phyloP scores from a whole-genome alignment of 1,139 yeast genomes.

The Suhomyces wounanorum region DNA sequence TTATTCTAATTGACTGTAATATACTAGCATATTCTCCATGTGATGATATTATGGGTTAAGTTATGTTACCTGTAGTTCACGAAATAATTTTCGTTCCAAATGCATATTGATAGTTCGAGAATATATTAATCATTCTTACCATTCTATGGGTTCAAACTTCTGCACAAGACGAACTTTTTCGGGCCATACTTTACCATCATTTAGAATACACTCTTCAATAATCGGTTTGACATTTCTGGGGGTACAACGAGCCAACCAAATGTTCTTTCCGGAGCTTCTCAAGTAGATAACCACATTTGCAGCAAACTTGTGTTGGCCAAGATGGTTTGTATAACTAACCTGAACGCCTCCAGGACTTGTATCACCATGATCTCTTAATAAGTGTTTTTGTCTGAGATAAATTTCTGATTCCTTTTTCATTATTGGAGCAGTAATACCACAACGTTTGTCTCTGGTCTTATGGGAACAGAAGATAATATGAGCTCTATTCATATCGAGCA shows the following conservation, averaged over 20 bases:
- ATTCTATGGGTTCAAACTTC: slow-evolving; percentile 51
- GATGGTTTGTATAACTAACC: slow-evolving; percentile 75
- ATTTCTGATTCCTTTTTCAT: slow-evolving; percentile 77
- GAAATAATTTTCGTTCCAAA: background rate
- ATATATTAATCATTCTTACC: slow-evolving; percentile 38
- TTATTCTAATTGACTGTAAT: background rate
- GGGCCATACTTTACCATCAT: slow-evolving; percentile 71
- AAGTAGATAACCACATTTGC: slow-evolving; percentile 83
- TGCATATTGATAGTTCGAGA: background rate
- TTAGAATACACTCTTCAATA: slow-evolving; percentile 68
- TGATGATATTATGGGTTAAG: background rate
- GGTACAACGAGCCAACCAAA: slow-evolving; percentile 85
- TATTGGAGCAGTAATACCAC: slow-evolving; percentile 94
- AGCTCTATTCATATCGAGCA: slow-evolving; percentile 43
- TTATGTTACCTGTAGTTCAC: background rate
- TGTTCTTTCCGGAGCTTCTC: slow-evolving; percentile 64
- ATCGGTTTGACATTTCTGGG: slow-evolving; percentile 77
- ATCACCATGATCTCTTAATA: slow-evolving; percentile 75
- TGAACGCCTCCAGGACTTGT: slow-evolving; percentile 71
- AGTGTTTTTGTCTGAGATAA: slow-evolving; percentile 67
- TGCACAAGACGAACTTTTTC: slow-evolving; percentile 66
- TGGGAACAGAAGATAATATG: slow-evolving; percentile 85
- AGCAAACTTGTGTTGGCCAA: slow-evolving; percentile 94
- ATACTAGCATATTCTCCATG: background rate
- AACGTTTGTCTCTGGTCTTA: slow-evolving; percentile 84